phyloP scores from a whole-genome alignment of 208 protist species.

The Blechomonas ayalai region DNA sequence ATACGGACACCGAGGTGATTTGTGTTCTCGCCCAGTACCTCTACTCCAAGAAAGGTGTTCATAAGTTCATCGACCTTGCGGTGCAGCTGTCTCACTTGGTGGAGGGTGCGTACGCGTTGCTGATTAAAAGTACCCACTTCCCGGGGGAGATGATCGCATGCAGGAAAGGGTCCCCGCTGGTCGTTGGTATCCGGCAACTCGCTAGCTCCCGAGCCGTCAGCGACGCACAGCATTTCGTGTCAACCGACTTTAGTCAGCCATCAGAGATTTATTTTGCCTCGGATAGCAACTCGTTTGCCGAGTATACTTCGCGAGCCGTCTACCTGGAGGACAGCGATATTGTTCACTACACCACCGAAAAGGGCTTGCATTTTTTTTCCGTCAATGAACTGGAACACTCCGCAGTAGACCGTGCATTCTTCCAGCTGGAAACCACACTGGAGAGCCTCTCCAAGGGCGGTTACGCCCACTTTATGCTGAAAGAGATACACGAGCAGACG shows the following conservation, averaged over 20 bases:
- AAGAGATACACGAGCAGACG: slow-evolving; percentile 97
- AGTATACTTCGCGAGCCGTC: slow-evolving; percentile 89
- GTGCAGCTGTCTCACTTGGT: slow-evolving; percentile 43
- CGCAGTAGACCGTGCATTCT: slow-evolving; percentile 31
- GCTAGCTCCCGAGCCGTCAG: slow-evolving; percentile 8
- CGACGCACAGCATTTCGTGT: not conserved
- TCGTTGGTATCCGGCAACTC: slow-evolving; percentile 75
- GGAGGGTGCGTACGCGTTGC: slow-evolving; percentile 86
- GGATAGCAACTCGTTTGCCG: slow-evolving; percentile 92
- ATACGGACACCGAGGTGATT: slow-evolving; percentile 95
- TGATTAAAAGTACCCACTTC: slow-evolving; percentile 84
- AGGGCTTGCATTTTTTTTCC: slow-evolving; percentile 49
- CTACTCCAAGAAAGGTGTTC: slow-evolving; percentile 34
- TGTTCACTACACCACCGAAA: slow-evolving; percentile 55
- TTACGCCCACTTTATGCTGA: slow-evolving; percentile 96
- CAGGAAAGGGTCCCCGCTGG: slow-evolving; percentile 86
- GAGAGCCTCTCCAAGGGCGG: slow-evolving; percentile 86
- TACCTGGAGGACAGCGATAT: slow-evolving; percentile 95
- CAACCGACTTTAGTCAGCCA: not conserved
- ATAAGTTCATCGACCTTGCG: slow-evolving; percentile 49
- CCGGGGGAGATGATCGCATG: slow-evolving; percentile 87
- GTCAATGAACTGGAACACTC: slow-evolving; percentile 2
- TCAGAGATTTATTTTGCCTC: slow-evolving; percentile 90
- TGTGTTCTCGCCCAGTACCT: slow-evolving; percentile 85
- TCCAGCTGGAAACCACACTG: slow-evolving; percentile 74